phyloP scores from a whole-genome alignment of 2,329 filamentous ascomycete genomes.

The Aspergillus fructus region DNA sequence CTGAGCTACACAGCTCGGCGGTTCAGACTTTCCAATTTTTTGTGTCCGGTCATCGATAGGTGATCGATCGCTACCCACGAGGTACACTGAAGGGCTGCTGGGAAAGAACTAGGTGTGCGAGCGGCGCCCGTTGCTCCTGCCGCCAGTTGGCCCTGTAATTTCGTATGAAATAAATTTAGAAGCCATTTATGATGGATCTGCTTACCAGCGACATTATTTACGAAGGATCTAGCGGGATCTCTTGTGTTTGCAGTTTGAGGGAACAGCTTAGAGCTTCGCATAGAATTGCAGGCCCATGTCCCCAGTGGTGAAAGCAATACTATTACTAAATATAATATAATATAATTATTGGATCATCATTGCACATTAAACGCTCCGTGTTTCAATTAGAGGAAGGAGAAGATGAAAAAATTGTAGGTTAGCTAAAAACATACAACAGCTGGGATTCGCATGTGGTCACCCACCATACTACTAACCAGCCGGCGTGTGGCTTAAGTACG shows the following conservation, averaged over 20 bases:
- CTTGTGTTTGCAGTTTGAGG: not conserved
- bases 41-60: not conserved
- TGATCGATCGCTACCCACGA: too few species aligned
- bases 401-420: not conserved
- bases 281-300: not conserved
- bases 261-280: not conserved
- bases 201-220: not conserved
- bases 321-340: too few species aligned
- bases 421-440: conserved; percentile 10
- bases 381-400: too few species aligned
- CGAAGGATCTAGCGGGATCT: not conserved
- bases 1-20: not conserved
- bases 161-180: not conserved
- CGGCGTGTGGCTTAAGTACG: conserved; percentile 14
- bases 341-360: too few species aligned
- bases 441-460: conserved; percentile 14
- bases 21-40: not conserved
- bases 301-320: too few species aligned
- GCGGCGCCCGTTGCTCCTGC: not conserved
- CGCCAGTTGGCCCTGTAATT: not conserved
- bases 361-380: too few species aligned
- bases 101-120: not conserved
- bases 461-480: conserved; percentile 13
- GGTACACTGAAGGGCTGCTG: not conserved
- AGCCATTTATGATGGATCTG: not conserved